Evolutionary conservation across 164 flowering plant species (phyloP).

Genomic region (Magnolia changhungtana): DNA sequence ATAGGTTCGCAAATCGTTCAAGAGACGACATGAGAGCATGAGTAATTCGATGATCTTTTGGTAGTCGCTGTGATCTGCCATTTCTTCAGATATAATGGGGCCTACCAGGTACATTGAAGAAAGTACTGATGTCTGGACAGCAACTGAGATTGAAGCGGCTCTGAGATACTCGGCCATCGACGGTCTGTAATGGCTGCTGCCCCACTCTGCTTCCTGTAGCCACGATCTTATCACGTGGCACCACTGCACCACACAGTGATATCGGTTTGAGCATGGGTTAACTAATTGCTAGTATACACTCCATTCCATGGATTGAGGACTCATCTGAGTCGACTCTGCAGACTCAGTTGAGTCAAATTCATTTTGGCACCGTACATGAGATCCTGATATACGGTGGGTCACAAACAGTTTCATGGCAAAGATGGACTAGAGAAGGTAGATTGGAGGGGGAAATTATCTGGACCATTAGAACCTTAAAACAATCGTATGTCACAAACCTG

Average conservation of each 20-base stretch:
- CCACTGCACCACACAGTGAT: constrained; percentile 3
- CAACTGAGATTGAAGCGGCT: not conserved
- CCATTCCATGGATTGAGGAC: too few species aligned
- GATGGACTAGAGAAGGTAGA: too few species aligned
- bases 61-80: constrained; percentile 6
- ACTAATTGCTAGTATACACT: not conserved
- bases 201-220: constrained; percentile 9
- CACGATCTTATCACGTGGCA: constrained; percentile 1
- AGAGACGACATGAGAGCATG: constrained; percentile 35
- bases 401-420: too few species aligned
- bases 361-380: too few species aligned
- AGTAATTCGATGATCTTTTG: constrained; percentile 26
- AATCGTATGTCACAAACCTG: too few species aligned
- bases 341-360: too few species aligned
- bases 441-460: too few species aligned
- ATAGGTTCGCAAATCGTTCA: constrained; percentile 22
- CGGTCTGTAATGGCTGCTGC: not conserved
- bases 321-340: too few species aligned
- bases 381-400: too few species aligned
- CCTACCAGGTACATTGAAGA: constrained; percentile 4
- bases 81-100: not conserved
- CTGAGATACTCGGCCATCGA: not conserved
- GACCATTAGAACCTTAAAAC: too few species aligned
- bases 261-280: not conserved
- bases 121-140: not conserved